A percentile compares a stretch with the other conserved stretches of the same genome.
Evolutionary conservation across 768 basidiomycete genomes (phyloP).

Genomic region (Agrocybe pediades): DNA sequence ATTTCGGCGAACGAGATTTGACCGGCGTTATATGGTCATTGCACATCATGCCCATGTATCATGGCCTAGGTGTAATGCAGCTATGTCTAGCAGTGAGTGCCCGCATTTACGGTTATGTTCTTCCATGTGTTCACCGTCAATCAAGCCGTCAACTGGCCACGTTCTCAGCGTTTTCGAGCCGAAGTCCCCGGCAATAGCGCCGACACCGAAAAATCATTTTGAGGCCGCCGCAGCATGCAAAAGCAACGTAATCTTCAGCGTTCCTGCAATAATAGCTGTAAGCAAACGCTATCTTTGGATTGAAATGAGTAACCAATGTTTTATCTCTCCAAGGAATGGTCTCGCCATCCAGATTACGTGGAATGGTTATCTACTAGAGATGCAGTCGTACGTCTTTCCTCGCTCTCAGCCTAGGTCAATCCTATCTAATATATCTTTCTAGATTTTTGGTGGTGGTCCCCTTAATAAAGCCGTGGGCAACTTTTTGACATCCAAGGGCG

Average conservation of each 20-base stretch:
- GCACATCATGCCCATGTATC: background rate
- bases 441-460: conserved; percentile 12
- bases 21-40: background rate
- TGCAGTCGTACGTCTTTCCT: conserved; percentile 3
- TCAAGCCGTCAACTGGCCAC: too few species aligned
- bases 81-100: background rate
- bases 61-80: background rate
- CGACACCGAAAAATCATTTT: background rate
- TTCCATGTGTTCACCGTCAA: too few species aligned
- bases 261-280: background rate
- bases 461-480: conserved; percentile 8
- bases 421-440: too few species aligned
- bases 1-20: background rate
- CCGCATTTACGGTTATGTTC: too few species aligned
- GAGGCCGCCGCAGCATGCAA: background rate
- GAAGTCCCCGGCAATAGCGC: background rate
- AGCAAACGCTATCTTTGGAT: too few species aligned
- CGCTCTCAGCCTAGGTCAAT: too few species aligned
- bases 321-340: conserved; percentile 5
- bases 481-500: conserved; percentile 7
- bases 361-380: conserved; percentile 9
- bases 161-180: too few species aligned
- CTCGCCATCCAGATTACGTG: conserved; percentile 2
- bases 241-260: background rate
- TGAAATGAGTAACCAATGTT: too few species aligned